Evolutionary conservation across 495 filamentous ascomycete genomes (phyloP).

Genomic region (Hyaloscypha variabilis): DNA sequence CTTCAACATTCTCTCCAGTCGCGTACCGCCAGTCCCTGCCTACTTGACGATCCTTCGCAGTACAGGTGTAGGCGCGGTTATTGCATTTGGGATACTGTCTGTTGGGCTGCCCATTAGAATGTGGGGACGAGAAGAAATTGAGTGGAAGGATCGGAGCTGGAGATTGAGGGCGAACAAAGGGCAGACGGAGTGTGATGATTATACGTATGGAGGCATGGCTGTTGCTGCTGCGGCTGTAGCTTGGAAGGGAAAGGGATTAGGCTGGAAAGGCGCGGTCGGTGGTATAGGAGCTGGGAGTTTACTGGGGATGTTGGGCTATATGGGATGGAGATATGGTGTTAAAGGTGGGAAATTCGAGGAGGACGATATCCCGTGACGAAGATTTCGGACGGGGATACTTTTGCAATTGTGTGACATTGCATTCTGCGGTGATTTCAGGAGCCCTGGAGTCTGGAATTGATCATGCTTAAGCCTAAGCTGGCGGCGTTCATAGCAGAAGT

Average conservation of each 20-base stretch:
- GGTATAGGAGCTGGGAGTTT: conserved; percentile 44
- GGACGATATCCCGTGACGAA: neutral
- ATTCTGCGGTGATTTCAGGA: neutral
- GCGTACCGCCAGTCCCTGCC: neutral
- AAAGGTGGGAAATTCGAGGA: conserved; percentile 35
- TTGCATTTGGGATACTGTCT: conserved; percentile 35
- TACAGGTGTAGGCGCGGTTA: conserved; percentile 35
- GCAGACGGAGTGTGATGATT: conserved; percentile 56
- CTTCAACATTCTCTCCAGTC: neutral
- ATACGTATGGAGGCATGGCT: conserved; percentile 36
- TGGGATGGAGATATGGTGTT: conserved; percentile 41
- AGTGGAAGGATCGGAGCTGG: conserved; percentile 67
- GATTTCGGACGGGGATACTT: neutral
- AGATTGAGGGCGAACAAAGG: conserved; percentile 54
- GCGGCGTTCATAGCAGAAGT: neutral
- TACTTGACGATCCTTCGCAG: conserved; percentile 37
- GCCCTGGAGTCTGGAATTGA: neutral
- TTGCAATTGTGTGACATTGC: neutral
- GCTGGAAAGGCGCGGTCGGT: conserved; percentile 39
- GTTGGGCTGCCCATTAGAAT: conserved; percentile 47
- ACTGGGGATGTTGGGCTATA: conserved; percentile 40
- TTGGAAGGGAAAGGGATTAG: conserved; percentile 26
- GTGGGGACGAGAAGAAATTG: conserved; percentile 56
- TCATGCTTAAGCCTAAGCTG: neutral
- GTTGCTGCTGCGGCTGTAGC: conserved; percentile 36